Percentiles rank a stretch among this genome's conserved stretches.
phyloP scores from a whole-genome alignment of 352 stramenopile species.

The Globisporangium canariense region DNA sequence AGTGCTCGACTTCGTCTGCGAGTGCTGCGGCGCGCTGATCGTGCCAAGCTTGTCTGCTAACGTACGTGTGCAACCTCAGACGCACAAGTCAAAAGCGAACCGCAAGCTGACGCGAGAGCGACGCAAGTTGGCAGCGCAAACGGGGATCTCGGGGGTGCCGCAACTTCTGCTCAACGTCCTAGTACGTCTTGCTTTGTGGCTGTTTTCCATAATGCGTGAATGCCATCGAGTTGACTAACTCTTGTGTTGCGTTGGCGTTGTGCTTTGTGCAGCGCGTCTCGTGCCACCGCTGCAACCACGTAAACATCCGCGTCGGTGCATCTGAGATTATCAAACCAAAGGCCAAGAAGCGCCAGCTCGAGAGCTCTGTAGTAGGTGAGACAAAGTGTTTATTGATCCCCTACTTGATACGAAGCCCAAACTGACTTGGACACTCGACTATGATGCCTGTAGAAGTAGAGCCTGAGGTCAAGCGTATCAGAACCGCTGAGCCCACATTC shows the following conservation, averaged over 20 bases:
- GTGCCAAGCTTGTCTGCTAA: slow-evolving; percentile 56
- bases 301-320: slow-evolving; percentile 38
- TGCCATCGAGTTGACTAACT: not conserved
- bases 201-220: too few relatives aligned
- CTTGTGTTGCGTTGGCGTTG: too few relatives aligned
- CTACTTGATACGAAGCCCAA: not conserved
- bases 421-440: not conserved
- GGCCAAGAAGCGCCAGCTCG: slow-evolving; percentile 36
- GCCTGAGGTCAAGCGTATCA: slow-evolving; percentile 26
- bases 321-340: slow-evolving; percentile 48
- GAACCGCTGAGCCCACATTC: slow-evolving; percentile 5
- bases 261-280: slow-evolving; percentile 31
- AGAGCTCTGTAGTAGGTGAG: not conserved
- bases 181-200: slow-evolving; percentile 16
- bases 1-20: slow-evolving; percentile 68
- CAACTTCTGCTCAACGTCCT: slow-evolving; percentile 36
- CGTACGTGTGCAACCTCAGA: slow-evolving; percentile 48
- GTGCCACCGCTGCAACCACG: slow-evolving; percentile 57
- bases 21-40: slow-evolving; percentile 52
- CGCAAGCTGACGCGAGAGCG: slow-evolving; percentile 41
- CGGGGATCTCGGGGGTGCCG: slow-evolving; percentile 11
- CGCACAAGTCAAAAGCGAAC: slow-evolving; percentile 35
- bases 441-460: not conserved
- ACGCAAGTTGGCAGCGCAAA: slow-evolving; percentile 16
- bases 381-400: not conserved